Evolutionary conservation across 306 rosid genomes (phyloP), one percentile per base, ranked within the genome.

Genomic region (Quercus wislizeni): DNA sequence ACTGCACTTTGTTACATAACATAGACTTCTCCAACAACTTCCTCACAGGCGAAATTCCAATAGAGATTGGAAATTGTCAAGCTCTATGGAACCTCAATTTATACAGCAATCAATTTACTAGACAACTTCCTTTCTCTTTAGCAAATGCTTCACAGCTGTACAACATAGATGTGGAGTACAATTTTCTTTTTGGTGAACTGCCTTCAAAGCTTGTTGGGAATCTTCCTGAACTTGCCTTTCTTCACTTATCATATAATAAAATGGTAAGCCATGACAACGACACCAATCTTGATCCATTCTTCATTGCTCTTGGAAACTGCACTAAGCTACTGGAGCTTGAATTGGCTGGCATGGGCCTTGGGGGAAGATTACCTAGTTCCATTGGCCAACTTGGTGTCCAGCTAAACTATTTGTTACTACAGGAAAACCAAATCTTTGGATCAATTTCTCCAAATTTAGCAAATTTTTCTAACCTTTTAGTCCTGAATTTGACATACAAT

Each of bases 341-440:
- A 83, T 61, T 90, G 54, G 54, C 54, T 12, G 54, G 54, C 15
- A 49, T 49, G 17, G 15, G 15, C 54, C 54, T 49, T 49, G 89
- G 94, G 18, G 97, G 92, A 75, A 81, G 33, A 31, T 65, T 91
- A 71, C 86, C 94, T 30, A 23, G 21, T 41, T 82, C 91, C 3
- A 67, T 87, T 14, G 80, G 82, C 46, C 64, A 68, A 49, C 82
- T 87, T 46, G 80, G 85, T 27, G 35, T 27, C 33, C 65, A 49
- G n/a, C 59, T 90, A 6, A 25, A 21, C 52, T 20, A 30, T 43
- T 31, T 92, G 14, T 63, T 71, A 35, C 67, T 90, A 55, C 90
- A 90, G 74, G 94, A 90, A 73, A 92, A 90, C 77, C 85, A 78
- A n/a, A 77, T 92, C 21, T 77, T 67, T 51, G 97, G 97, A 79